phyloP scores from a whole-genome alignment of 2,329 filamentous ascomycete species.

The Penicillium sp. region DNA sequence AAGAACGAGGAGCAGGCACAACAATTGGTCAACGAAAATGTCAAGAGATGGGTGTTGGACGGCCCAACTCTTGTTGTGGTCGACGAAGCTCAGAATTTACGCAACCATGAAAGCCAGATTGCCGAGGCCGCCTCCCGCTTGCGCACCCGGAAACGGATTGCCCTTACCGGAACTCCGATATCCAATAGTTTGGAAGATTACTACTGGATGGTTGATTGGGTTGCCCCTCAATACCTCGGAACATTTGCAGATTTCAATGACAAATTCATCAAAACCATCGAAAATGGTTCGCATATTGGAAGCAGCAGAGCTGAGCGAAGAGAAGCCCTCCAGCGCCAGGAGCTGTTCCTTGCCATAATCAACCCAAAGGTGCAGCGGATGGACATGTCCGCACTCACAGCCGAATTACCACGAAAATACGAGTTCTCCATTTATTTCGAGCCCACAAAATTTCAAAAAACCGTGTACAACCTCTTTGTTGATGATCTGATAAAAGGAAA shows the following conservation, averaged over 20 bases:
- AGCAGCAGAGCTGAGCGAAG: conserved; percentile 59
- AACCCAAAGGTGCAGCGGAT: conserved; percentile 75
- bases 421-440: conserved; percentile 80
- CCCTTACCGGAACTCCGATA: conserved; percentile 81
- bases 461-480: conserved; percentile 59
- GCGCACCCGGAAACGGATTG: conserved; percentile 69
- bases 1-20: conserved; percentile 40
- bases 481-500: no score
- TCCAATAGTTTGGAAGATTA: conserved; percentile 84
- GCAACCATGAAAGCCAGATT: conserved; percentile 60
- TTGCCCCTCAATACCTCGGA: conserved; percentile 76
- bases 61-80: conserved; percentile 72
- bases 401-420: conserved; percentile 69
- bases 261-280: conserved; percentile 72
- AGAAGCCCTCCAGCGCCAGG: conserved; percentile 64
- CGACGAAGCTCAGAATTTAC: conserved; percentile 81
- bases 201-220: conserved; percentile 83
- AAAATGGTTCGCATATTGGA: conserved; percentile 67
- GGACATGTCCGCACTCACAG: conserved; percentile 66
- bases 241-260: conserved; percentile 64
- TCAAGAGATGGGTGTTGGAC: conserved; percentile 54
- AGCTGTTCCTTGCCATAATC: conserved; percentile 69
- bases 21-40: conserved; percentile 16
- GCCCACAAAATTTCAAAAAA: conserved; percentile 63
- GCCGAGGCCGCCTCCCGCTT: conserved; percentile 59